phyloP scores from a whole-genome alignment of 495 filamentous ascomycete genomes.

The Penicillium bovifimosum region DNA sequence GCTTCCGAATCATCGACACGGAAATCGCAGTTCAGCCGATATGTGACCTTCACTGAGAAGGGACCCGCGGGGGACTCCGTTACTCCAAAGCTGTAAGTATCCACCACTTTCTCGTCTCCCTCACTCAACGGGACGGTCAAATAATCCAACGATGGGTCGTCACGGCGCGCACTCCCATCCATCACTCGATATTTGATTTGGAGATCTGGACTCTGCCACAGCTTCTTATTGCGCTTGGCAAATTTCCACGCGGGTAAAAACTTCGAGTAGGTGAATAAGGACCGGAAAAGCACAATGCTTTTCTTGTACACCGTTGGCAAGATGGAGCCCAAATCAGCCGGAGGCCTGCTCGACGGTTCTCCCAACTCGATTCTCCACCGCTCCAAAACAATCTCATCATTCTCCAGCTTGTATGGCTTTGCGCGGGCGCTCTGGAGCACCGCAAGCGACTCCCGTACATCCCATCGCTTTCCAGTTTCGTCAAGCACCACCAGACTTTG shows the following conservation, averaged over 20 bases:
- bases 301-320: constrained; percentile 94
- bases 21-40: constrained; percentile 85
- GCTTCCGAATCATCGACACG: constrained; percentile 87
- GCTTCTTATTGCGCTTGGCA: constrained; percentile 63
- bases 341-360: constrained; percentile 46
- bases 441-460: constrained; percentile 78
- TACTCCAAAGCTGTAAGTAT: constrained; percentile 69
- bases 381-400: constrained; percentile 75
- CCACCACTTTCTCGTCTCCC: constrained; percentile 59
- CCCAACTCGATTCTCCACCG: constrained; percentile 83
- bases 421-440: constrained; percentile 42
- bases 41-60: constrained; percentile 73
- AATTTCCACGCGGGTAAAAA: constrained; percentile 88
- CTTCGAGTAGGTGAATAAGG: constrained; percentile 78
- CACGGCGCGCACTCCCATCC: constrained; percentile 47
- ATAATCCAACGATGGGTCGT: constrained; percentile 49
- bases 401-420: constrained; percentile 28
- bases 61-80: constrained; percentile 81
- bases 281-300: constrained; percentile 87
- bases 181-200: constrained; percentile 75
- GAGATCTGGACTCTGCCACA: constrained; percentile 54
- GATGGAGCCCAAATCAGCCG: constrained; percentile 58
- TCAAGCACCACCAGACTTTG: constrained; percentile 85
- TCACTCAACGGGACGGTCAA: constrained; percentile 69
- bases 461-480: constrained; percentile 84